Evolutionary conservation across 2,329 filamentous ascomycete genomes (phyloP).

Genomic region (Graphiopsis chlorocephala): DNA sequence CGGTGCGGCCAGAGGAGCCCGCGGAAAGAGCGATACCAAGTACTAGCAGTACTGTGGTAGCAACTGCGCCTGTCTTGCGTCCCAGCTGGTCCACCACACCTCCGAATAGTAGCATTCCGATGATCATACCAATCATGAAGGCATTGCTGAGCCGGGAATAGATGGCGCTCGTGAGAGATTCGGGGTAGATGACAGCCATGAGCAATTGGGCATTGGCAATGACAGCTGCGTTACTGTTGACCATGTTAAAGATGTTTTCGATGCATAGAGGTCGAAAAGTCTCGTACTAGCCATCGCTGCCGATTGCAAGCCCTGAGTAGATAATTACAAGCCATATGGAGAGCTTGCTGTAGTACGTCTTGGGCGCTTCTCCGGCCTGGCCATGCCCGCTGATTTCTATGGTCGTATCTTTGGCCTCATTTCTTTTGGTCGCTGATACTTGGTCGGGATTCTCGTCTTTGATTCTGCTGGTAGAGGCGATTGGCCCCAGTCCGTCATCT

Average conservation of each 20-base stretch:
- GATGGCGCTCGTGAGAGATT: slow-evolving; percentile 29
- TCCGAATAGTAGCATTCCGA: slow-evolving; percentile 37
- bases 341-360: slow-evolving; percentile 27
- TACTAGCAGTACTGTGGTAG: slow-evolving; percentile 34
- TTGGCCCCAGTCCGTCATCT: neutral
- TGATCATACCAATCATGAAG: slow-evolving; percentile 36
- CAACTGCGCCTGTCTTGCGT: slow-evolving; percentile 34
- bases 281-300: slow-evolving; percentile 33
- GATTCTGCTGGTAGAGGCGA: neutral
- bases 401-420: neutral
- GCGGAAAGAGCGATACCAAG: slow-evolving; percentile 35
- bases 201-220: slow-evolving; percentile 36
- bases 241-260: neutral
- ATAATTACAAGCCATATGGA: slow-evolving; percentile 36
- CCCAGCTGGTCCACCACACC: slow-evolving; percentile 35
- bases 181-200: slow-evolving; percentile 34
- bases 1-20: slow-evolving; percentile 28
- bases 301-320: slow-evolving; percentile 37
- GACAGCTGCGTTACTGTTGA: slow-evolving; percentile 31
- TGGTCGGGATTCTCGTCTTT: neutral
- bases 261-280: neutral
- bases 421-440: neutral
- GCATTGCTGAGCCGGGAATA: slow-evolving; percentile 36
- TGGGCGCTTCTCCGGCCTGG: slow-evolving; percentile 12
- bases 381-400: slow-evolving; percentile 25